Base-by-base conservation (phyloP, 1,139 yeast species). In the Protomyces lactucae-debilis region DNA sequence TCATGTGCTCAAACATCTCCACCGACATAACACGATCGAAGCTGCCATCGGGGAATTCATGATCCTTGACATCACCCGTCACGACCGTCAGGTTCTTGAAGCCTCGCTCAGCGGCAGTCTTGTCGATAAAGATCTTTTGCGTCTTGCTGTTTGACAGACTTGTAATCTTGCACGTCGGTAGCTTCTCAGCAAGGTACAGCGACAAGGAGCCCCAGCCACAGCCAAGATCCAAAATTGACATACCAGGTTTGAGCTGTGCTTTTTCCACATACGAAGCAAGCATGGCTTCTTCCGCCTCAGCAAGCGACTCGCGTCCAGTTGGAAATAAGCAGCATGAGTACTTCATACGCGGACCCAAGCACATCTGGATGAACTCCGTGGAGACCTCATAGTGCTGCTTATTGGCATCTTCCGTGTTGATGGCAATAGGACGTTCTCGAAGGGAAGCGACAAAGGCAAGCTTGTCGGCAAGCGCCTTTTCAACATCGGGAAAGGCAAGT, bases 141-240 rank as follows among this genome's bases (percentile, higher is more conserved):
- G 64, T 60, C 55, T 54, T 55, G 18, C 59, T 52, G 28, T 60
- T 60, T n/a, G 64, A 60, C 12, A 60, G 52, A 4, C 59, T 57
- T 9, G 59, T 55, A 45, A 55, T 60, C 25, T 55, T 46, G 52
- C 55, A 60, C n/a, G 55, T 48, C 28, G 64, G 64, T 12, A 60
- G 69, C 45, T 60, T 54, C 55, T 70, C 68, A 14, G 77, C 79
- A 48, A 77, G 69, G 66, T 77, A 80, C 25, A 73, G 67, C 14
- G 79, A 76, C 59, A 78, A 77, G 18, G 80, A 71, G 0, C 80
- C 81, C 4, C 80, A 80, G 0, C 81, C 81, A 67, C 77, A 76
- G 1, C 82, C 82, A 16, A 78, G 78, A 67, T 79, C 81, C 25
- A 78, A 72, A 14, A 78, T 70, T 55, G 70, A 69, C 64, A 72